These are phyloP conservation scores for Bondarzewia mesenterica DNA, from an alignment of 1,284 basidiomycete genomes.

Conservation along the genomic window DNA sequence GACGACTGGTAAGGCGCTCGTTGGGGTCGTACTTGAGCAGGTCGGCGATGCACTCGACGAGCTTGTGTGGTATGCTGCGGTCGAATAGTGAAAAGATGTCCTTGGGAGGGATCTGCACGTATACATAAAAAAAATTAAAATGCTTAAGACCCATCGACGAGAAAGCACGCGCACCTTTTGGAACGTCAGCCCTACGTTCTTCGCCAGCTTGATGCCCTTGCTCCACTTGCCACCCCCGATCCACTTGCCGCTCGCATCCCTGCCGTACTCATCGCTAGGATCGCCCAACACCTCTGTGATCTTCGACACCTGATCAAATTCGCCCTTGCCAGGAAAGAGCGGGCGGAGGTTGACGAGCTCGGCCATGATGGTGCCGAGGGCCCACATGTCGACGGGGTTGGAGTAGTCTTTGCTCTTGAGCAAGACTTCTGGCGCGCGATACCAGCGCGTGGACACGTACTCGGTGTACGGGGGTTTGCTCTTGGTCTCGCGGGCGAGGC, in stretches of 20 bases:
- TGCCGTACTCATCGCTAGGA: constrained; percentile 77
- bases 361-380: constrained; percentile 95
- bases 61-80: constrained; percentile 64
- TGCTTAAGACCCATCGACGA: constrained; percentile 7
- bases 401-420: constrained; percentile 90
- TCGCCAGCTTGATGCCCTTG: constrained; percentile 81
- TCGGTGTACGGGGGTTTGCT: constrained; percentile 95
- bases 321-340: constrained; percentile 94
- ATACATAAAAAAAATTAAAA: constrained; percentile 1
- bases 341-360: constrained; percentile 94
- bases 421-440: constrained; percentile 96
- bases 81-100: constrained; percentile 78
- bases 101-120: constrained; percentile 61
- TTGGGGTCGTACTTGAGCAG: constrained; percentile 91
- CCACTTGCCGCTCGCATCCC: constrained; percentile 60
- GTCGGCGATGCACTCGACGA: constrained; percentile 90
- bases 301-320: constrained; percentile 87
- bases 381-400: constrained; percentile 99
- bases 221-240: constrained; percentile 88
- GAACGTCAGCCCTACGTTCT: constrained; percentile 82
- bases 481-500: constrained; percentile 85
- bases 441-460: constrained; percentile 99
- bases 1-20: constrained; percentile 73
- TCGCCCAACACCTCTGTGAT: constrained; percentile 94
- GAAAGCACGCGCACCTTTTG: constrained; percentile 57